Evolutionary conservation across 1,284 basidiomycete genomes (phyloP).

Genomic region (Mycena sp.): DNA sequence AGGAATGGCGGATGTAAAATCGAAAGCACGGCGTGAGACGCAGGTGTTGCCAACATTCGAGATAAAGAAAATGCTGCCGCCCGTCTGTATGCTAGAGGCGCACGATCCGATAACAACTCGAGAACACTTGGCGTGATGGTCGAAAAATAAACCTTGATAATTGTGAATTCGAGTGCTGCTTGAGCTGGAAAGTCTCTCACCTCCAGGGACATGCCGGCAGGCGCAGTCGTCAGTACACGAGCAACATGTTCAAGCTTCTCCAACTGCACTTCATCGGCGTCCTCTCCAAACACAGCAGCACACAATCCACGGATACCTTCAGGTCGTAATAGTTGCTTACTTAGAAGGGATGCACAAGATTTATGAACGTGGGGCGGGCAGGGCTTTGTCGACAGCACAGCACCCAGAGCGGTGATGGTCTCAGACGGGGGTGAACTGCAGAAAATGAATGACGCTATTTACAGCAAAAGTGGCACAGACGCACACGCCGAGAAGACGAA

Average conservation of each 20-base stretch:
- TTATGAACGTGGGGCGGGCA: constrained; percentile 62
- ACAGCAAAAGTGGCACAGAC: constrained; percentile 36
- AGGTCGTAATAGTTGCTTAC: constrained; percentile 71
- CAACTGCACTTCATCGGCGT: constrained; percentile 58
- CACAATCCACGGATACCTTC: constrained; percentile 75
- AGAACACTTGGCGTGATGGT: constrained; percentile 65
- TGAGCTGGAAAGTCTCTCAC: constrained; percentile 47
- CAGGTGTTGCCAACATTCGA: constrained; percentile 59
- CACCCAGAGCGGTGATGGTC: constrained; percentile 69
- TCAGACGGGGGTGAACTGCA: constrained; percentile 69
- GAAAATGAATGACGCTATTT: constrained; percentile 24
- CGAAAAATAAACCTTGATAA: constrained; percentile 66
- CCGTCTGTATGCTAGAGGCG: constrained; percentile 59
- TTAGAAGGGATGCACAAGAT: constrained; percentile 67
- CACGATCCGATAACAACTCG: constrained; percentile 52
- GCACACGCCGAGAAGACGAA: constrained; percentile 68
- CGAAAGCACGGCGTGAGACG: constrained; percentile 37
- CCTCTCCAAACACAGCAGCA: constrained; percentile 72
- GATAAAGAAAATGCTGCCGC: constrained; percentile 77
- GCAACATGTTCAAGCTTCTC: constrained; percentile 77
- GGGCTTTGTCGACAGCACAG: constrained; percentile 57
- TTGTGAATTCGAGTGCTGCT: constrained; percentile 2
- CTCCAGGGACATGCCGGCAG: constrained; percentile 59
- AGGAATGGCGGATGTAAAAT: constrained; percentile 42
- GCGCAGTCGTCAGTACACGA: constrained; percentile 63